Base-by-base conservation (phyloP, 1,139 yeast genomes). In the Hansenula sp. region DNA sequence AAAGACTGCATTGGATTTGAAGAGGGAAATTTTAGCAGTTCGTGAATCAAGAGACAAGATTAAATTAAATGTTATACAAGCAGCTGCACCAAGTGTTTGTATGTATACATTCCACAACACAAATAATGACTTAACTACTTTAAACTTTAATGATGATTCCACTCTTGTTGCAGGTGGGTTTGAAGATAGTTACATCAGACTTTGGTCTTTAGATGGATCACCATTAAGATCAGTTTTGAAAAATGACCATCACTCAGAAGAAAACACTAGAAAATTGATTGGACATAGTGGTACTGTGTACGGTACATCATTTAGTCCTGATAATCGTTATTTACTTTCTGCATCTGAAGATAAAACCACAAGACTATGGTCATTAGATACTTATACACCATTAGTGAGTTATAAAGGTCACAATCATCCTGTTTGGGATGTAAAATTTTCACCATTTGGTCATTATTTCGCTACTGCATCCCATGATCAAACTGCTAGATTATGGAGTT, bases 61-160 rank as follows among this genome's bases (percentile, higher is more conserved):
- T 39, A 74, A 71, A 47, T 62, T 92, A 40, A 78, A 75, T 26
- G 63, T 79, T 2, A 64, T 79, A 24, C 96, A 87, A 61, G 84
- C 95, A 1, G 70, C 88, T 24, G 76, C 94, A 22, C 99, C 99
- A 12, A 85, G 95, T 43, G 96, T 92, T 31, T 92, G 98, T 63
- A 88, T 92, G 96, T 94, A 92, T 66, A 92, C 98, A 0, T 90
- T 94, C 67, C 98, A 92, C 69, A 92, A 94, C 62, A 86, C 97
- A 10, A 84, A 86, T 59, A 85, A 86, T 50, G 95, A 86, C 46
- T 70, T 92, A 72, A 86, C 95, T 17, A 79, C 89, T 42, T 61
- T 92, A 39, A 86, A 82, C 46, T 90, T 90, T 65, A 88, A 92
- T 54, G 87, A 84, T 38, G 97, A 90, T 60, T 79, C 94, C 16